phyloP scores from a whole-genome alignment of 2,329 filamentous ascomycete species.

The Lecanosticta acicola region DNA sequence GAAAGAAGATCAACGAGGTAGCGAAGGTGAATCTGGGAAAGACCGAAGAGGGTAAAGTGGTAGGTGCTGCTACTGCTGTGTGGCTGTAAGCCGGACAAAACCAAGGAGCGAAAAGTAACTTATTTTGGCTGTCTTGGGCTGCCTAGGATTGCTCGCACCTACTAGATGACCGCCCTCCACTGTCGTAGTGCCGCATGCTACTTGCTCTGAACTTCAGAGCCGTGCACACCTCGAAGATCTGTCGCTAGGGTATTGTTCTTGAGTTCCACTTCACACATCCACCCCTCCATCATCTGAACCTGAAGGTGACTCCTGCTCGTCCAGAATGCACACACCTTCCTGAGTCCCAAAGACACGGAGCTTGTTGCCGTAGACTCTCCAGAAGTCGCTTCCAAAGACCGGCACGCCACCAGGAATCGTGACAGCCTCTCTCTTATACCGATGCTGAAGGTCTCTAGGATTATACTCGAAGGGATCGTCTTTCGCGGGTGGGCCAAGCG shows the following conservation, averaged over 20 bases:
- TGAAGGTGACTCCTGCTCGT: conserved; percentile 6
- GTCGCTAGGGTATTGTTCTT: not conserved
- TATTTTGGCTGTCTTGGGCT: too few relatives aligned
- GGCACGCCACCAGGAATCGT: conserved; percentile 44
- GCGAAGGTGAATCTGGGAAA: conserved; percentile 28
- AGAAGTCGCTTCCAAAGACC: conserved; percentile 48
- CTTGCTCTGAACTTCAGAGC: too few relatives aligned
- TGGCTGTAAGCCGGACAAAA: conserved; percentile 26
- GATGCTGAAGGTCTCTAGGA: conserved; percentile 21
- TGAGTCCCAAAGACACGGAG: conserved; percentile 56
- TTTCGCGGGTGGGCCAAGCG: conserved; percentile 16
- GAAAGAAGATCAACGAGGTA: conserved; percentile 27
- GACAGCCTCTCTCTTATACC: conserved; percentile 19
- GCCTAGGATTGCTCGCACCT: conserved; percentile 20
- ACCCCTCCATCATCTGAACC: conserved; percentile 9
- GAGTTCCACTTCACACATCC: conserved; percentile 1
- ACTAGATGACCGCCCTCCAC: conserved; percentile 11
- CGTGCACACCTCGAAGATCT: not conserved
- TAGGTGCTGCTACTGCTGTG: conserved; percentile 32
- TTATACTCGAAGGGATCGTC: conserved; percentile 25
- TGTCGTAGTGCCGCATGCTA: too few relatives aligned
- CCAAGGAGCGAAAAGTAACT: not conserved
- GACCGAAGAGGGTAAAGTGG: conserved; percentile 27
- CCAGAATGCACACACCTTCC: conserved; percentile 43
- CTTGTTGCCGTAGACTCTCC: conserved; percentile 54